phyloP scores from a whole-genome alignment of 2,329 filamentous ascomycete species.

The Monosporascus ibericus region DNA sequence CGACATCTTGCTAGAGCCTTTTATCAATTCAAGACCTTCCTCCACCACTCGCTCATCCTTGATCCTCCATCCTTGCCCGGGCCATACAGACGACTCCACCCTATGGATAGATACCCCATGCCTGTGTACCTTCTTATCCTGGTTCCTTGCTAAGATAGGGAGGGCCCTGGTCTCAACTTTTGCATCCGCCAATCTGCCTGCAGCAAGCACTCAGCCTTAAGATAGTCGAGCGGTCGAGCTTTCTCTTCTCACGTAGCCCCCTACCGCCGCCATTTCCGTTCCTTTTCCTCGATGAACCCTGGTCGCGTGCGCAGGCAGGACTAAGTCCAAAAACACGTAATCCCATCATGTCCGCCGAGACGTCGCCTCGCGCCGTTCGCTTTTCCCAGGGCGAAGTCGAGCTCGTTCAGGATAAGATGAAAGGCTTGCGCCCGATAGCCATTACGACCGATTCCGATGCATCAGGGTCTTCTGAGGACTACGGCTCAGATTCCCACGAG shows the following conservation, averaged over 20 bases:
- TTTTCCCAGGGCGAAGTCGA: conserved; percentile 48
- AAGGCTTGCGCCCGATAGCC: conserved; percentile 30
- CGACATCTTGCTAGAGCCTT: not conserved
- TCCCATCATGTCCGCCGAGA: conserved; percentile 32
- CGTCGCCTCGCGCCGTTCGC: conserved; percentile 50
- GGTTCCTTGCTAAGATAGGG: no score
- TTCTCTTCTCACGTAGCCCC: no score
- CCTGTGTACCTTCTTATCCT: no score
- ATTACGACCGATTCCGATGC: conserved; percentile 41
- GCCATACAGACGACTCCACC: not conserved
- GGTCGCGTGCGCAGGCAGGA: not conserved
- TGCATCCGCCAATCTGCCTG: no score
- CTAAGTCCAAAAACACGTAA: not conserved
- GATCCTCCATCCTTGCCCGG: conserved; percentile 11
- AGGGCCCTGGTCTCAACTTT: no score
- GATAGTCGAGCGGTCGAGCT: conserved; percentile 1
- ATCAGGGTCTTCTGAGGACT: conserved; percentile 41
- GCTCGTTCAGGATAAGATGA: conserved; percentile 36
- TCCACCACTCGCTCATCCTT: conserved; percentile 2
- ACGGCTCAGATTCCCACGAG: conserved; percentile 37
- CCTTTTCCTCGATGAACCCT: not conserved
- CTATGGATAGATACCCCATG: no score
- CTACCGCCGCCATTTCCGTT: not conserved
- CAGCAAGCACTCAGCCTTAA: conserved; percentile 11
- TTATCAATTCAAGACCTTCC: conserved; percentile 3